Evolutionary conservation across 495 filamentous ascomycete genomes (phyloP).

Genomic region (Penicillium daleae): DNA sequence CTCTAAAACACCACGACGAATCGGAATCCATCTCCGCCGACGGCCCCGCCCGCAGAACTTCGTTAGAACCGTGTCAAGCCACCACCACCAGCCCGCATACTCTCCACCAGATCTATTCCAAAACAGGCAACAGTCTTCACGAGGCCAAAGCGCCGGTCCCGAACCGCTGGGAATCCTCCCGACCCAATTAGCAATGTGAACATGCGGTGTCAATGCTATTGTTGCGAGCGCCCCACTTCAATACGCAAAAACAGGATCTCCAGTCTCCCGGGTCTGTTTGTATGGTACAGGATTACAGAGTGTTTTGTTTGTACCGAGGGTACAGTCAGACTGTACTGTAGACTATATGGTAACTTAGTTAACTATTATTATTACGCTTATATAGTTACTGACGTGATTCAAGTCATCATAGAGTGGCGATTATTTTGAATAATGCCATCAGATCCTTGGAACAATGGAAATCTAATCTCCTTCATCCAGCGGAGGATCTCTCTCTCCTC

Average conservation of each 20-base stretch:
- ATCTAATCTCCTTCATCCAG: neutral
- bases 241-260: too few species aligned
- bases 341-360: neutral
- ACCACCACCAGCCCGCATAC: neutral
- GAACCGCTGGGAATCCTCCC: neutral
- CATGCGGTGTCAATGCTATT: slow-evolving; percentile 1
- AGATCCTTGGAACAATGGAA: neutral
- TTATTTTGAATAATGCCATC: neutral
- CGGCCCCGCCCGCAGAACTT: neutral
- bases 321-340: too few species aligned
- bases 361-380: neutral
- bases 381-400: neutral
- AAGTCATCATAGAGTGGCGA: neutral
- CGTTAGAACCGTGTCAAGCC: neutral
- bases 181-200: slow-evolving; percentile 1
- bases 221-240: slow-evolving; percentile 4
- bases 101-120: slow-evolving; percentile 11
- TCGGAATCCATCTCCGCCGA: neutral
- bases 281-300: neutral
- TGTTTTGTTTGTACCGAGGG: too few species aligned
- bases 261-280: neutral
- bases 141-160: slow-evolving; percentile 14
- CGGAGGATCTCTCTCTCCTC: too few species aligned
- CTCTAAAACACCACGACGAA: neutral
- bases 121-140: slow-evolving; percentile 14